Evolutionary conservation across 2,329 filamentous ascomycete genomes (phyloP).

Genomic region (Dothiorella sarmentorum): DNA sequence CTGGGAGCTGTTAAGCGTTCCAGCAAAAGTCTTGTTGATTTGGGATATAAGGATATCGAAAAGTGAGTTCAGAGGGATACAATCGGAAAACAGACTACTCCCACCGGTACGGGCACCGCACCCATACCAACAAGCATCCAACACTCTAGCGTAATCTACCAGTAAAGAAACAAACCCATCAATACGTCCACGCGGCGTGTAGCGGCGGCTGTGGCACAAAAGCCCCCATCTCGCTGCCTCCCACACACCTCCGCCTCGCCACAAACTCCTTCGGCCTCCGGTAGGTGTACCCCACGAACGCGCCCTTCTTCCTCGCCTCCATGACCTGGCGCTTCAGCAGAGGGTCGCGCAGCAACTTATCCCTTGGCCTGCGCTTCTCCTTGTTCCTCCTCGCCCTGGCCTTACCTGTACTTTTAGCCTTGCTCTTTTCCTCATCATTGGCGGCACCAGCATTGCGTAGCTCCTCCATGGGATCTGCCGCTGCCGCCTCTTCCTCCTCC

Average conservation of each 20-base stretch:
- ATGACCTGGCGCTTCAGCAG: slow-evolving; percentile 65
- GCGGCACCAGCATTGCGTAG: background rate
- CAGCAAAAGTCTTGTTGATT: no score
- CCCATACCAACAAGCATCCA: no score
- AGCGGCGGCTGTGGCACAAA: background rate
- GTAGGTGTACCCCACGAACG: slow-evolving; percentile 90
- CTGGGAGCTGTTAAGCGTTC: no score
- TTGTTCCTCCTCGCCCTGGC: slow-evolving; percentile 50
- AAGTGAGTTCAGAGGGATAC: no score
- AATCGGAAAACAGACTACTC: no score
- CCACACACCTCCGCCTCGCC: background rate
- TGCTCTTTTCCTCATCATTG: background rate
- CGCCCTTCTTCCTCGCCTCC: slow-evolving; percentile 73
- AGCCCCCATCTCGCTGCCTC: background rate
- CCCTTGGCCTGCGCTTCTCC: slow-evolving; percentile 76
- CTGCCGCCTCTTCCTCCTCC: background rate
- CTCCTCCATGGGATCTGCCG: no score
- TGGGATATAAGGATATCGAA: no score
- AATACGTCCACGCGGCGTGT: no score
- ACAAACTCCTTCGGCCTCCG: slow-evolving; percentile 44
- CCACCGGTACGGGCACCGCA: no score
- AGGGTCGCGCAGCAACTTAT: slow-evolving; percentile 76
- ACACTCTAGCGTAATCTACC: no score
- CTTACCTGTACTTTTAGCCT: background rate
- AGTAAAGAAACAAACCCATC: no score